A percentile compares a stretch with the other conserved stretches of the same genome.
phyloP scores from a whole-genome alignment of 306 rosid species.

The Quercus suber region DNA sequence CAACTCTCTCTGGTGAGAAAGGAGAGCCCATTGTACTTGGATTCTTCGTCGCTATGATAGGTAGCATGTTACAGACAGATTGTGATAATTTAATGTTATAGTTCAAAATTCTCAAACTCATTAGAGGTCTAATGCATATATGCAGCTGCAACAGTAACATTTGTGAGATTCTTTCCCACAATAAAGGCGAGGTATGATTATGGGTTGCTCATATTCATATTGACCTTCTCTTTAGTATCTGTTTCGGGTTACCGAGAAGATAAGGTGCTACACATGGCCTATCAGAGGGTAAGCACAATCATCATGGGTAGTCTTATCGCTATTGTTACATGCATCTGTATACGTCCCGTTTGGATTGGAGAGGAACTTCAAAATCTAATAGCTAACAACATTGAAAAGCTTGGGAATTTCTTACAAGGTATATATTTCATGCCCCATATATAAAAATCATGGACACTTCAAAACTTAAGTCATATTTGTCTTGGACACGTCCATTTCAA shows the following conservation, averaged over 20 bases:
- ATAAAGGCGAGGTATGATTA: conserved; percentile 36
- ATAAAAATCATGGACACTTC: no score
- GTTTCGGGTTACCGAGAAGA: conserved; percentile 18
- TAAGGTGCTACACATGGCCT: conserved; percentile 7
- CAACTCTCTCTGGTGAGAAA: conserved; percentile 15
- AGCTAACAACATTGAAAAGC: conserved; percentile 34
- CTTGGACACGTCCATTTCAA: no score
- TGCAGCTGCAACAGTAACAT: conserved; percentile 28
- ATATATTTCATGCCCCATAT: neutral
- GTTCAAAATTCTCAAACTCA: neutral
- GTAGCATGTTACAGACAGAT: neutral
- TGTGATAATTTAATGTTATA: neutral
- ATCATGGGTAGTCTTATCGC: conserved; percentile 27
- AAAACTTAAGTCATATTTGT: no score
- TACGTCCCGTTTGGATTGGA: conserved; percentile 53
- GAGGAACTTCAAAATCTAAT: conserved; percentile 41
- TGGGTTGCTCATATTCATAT: conserved; percentile 31
- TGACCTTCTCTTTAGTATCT: conserved; percentile 28
- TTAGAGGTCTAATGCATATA: neutral
- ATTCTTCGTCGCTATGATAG: conserved; percentile 11
- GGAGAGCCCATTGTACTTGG: conserved; percentile 26
- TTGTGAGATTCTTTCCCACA: conserved; percentile 25
- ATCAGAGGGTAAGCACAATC: conserved; percentile 33
- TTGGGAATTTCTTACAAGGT: conserved; percentile 44
- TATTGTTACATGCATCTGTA: conserved; percentile 26